phyloP scores from a whole-genome alignment of 495 filamentous ascomycete species.

The Aspergillus mulundensis region DNA sequence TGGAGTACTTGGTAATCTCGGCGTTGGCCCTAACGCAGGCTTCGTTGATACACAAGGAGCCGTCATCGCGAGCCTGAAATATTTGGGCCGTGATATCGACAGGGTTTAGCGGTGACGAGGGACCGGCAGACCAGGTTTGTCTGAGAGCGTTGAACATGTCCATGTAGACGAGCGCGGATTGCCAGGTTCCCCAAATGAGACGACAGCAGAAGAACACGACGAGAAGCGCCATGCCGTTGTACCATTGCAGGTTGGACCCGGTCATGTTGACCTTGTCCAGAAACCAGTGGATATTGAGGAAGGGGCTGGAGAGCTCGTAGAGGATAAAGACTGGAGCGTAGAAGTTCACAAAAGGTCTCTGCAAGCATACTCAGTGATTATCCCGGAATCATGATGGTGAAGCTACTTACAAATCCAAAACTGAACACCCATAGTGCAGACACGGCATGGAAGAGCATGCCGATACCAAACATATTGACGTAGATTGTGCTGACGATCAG shows the following conservation, averaged over 20 bases:
- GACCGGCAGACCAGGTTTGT: constrained; percentile 34
- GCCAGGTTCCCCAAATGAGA: constrained; percentile 87
- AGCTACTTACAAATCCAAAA: constrained; percentile 80
- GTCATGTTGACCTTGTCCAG: constrained; percentile 96
- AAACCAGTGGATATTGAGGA: constrained; percentile 99
- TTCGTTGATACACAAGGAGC: constrained; percentile 31
- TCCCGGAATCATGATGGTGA: neutral
- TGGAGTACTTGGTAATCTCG: constrained; percentile 51
- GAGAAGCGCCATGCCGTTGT: constrained; percentile 70
- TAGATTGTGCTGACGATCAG: constrained; percentile 67
- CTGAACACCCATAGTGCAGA: constrained; percentile 81
- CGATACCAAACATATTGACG: constrained; percentile 77
- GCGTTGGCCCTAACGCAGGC: constrained; percentile 33
- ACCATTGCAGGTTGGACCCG: constrained; percentile 72
- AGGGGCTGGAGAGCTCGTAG: constrained; percentile 92
- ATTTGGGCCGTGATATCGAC: constrained; percentile 34
- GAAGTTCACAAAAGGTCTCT: constrained; percentile 93
- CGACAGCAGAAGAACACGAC: constrained; percentile 81
- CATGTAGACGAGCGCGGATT: constrained; percentile 67
- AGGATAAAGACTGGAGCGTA: constrained; percentile 90
- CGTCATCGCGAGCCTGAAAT: constrained; percentile 32
- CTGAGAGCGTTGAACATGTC: constrained; percentile 71
- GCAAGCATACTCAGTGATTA: constrained; percentile 1
- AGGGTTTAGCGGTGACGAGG: constrained; percentile 22
- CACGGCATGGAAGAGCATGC: constrained; percentile 85